Evolutionary conservation across 148 eudicot genomes (phyloP), one percentile per base, ranked within the genome.

Genomic region (Amaranthus hypochondriacus): DNA sequence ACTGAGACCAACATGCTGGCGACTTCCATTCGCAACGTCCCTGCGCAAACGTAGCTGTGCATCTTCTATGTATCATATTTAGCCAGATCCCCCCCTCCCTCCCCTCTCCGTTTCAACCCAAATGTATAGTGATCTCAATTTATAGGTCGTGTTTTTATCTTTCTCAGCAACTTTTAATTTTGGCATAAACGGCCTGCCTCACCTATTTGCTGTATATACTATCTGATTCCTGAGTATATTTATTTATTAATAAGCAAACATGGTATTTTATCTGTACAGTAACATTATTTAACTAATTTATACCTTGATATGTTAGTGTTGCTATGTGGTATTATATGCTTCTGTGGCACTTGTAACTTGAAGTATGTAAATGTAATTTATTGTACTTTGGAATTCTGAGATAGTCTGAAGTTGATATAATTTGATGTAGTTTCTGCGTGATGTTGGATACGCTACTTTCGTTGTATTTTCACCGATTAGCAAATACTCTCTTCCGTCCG

Each of bases 41-140:
- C 7, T 56, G 44, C 72, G 6, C 14, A 56, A 54, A 59, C 55
- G 2, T 28, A 28, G 39, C 39, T 28, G 39, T 28, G 77, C 75
- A 64, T 64, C 81, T 58, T 75, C 47, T 46, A 66, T 82, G 83
- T 77, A 70, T 78, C 72, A 75, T 83, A 75, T 51, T 56, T 65
- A 64, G 73, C 60, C 74, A 62, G 21, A 70, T 39, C 52, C 47
- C 57, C 39, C 67, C 21, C 18, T 50, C 51, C 43, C 59, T 48
- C 59, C 56, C 53, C 49, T 3, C 11, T 51, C 62, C 10, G 0
- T 15, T 58, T 51, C 55, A 43, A 49, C 58, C 39, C 66, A 80
- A 79, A 52, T 79, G 82, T 79, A 79, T 80, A 80, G 79, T 57
- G 53, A n/a, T 66, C 70, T 14, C 76, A 75, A 44, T 39, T 50